phyloP scores from a whole-genome alignment of 169 alveolate genomes.

The Plasmodium gonderi region DNA sequence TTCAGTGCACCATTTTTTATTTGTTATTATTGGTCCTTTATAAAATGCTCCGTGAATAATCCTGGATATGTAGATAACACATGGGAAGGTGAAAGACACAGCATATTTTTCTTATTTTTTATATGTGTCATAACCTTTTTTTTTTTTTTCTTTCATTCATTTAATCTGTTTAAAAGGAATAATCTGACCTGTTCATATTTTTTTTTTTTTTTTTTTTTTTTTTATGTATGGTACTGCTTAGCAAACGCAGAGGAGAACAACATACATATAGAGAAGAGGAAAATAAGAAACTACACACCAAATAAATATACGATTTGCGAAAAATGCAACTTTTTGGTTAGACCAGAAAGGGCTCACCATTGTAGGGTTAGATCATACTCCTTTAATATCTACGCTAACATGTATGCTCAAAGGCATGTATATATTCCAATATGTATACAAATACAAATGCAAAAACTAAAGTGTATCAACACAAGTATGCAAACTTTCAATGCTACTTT shows the following conservation, averaged over 20 bases:
- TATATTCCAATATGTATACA: background rate
- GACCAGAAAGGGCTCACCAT: slow-evolving; percentile 71
- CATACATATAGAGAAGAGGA: slow-evolving; percentile 38
- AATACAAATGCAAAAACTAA: too few relatives aligned
- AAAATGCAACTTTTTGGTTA: slow-evolving; percentile 42
- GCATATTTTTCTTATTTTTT: background rate
- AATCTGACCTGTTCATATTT: too few relatives aligned
- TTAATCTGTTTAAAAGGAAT: too few relatives aligned
- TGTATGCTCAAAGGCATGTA: background rate
- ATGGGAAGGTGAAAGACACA: slow-evolving; percentile 58
- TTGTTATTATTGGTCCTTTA: slow-evolving; percentile 54
- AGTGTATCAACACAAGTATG: too few relatives aligned
- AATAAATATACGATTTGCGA: slow-evolving; percentile 61
- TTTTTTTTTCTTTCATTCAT: background rate
- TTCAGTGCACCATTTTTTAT: slow-evolving; percentile 48
- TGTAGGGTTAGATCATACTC: slow-evolving; percentile 30
- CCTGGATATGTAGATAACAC: slow-evolving; percentile 66
- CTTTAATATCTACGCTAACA: background rate
- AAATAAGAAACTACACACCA: slow-evolving; percentile 57
- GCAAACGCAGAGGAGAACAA: slow-evolving; percentile 65
- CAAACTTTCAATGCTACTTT: too few relatives aligned
- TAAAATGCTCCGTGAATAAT: slow-evolving; percentile 18
- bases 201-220: background rate
- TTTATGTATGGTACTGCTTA: background rate
- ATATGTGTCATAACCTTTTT: background rate